Conservation (phyloP, 352 stramenopile species). For the Aphanomyces stellatus region DNA sequence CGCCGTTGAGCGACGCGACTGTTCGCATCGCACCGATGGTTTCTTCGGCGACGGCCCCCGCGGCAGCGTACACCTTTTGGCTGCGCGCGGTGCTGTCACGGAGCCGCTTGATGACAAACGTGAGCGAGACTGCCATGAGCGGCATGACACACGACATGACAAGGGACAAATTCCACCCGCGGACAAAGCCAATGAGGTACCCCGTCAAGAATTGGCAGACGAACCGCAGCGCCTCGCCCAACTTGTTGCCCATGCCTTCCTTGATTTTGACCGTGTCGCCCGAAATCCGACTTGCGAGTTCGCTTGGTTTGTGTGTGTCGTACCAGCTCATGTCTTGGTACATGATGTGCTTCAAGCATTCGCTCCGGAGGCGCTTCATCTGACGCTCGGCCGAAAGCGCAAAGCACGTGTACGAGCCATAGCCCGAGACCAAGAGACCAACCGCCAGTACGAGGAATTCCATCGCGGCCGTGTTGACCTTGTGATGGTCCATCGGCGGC, state of each 20-base stretch:
- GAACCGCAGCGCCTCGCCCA: conserved; percentile 31
- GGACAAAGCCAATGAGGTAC: conserved; percentile 31
- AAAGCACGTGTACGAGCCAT: conserved; percentile 27
- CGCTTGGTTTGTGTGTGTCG: conserved; percentile 27
- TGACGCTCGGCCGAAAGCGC: conserved; percentile 30
- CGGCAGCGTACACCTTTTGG: conserved; percentile 38
- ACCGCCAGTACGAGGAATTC: conserved; percentile 29
- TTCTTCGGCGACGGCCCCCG: conserved; percentile 38
- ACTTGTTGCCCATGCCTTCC: conserved; percentile 34
- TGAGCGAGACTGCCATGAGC: conserved; percentile 26
- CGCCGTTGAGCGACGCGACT: conserved; percentile 30
- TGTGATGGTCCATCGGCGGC: conserved; percentile 26
- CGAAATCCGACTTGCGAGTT: conserved; percentile 30
- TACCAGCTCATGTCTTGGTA: conserved; percentile 42
- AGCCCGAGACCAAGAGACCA: conserved; percentile 33
- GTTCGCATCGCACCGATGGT: conserved; percentile 34
- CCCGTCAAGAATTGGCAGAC: conserved; percentile 27
- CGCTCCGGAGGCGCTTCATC: conserved; percentile 33
- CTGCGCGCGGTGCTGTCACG: conserved; percentile 17
- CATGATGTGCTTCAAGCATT: conserved; percentile 31
- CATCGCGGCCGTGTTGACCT: conserved; percentile 27
- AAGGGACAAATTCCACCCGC: conserved; percentile 37
- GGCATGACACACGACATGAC: conserved; percentile 33
- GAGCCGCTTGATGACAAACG: conserved; percentile 30
- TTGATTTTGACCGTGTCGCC: conserved; percentile 36